phyloP scores from a whole-genome alignment of 352 stramenopile genomes.

The Phytophthora colocasiae region DNA sequence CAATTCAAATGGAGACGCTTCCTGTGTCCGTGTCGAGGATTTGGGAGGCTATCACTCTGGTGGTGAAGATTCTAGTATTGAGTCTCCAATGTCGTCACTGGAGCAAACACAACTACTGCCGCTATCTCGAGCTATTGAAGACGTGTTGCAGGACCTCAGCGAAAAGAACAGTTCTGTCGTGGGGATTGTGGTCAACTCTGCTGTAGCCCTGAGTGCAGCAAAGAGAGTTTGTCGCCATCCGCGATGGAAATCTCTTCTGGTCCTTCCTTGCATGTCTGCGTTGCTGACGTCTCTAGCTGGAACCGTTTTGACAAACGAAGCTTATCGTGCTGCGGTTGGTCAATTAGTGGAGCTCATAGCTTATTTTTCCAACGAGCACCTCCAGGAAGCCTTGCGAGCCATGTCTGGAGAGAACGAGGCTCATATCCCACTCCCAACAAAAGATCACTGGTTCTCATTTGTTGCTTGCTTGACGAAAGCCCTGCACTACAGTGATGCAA shows the following conservation, averaged over 20 bases:
- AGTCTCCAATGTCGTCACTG: conserved; percentile 25
- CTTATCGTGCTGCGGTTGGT: conserved; percentile 55
- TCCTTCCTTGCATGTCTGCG: conserved; percentile 72
- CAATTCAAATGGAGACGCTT: conserved; percentile 81
- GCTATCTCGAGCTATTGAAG: conserved; percentile 57
- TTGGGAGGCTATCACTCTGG: conserved; percentile 45
- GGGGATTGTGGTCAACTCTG: conserved; percentile 76
- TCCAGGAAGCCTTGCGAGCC: conserved; percentile 46
- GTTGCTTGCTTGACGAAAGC: conserved; percentile 56
- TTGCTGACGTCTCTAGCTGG: conserved; percentile 65
- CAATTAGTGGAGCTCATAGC: conserved; percentile 70
- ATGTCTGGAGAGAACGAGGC: conserved; percentile 53
- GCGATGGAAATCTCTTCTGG: conserved; percentile 58
- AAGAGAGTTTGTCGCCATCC: conserved; percentile 47
- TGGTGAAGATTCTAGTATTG: conserved; percentile 5
- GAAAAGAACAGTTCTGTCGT: conserved; percentile 73
- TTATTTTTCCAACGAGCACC: conserved; percentile 62
- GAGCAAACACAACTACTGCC: conserved; percentile 14
- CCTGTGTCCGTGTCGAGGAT: conserved; percentile 69
- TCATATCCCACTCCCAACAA: conserved; percentile 60
- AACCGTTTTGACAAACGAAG: conserved; percentile 59
- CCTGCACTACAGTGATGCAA: conserved; percentile 60
- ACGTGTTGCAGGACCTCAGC: conserved; percentile 59
- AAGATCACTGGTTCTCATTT: conserved; percentile 72
- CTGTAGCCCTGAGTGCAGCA: conserved; percentile 63